phyloP scores from a whole-genome alignment of 345 rosid genomes.

The Ceriops decandra region DNA sequence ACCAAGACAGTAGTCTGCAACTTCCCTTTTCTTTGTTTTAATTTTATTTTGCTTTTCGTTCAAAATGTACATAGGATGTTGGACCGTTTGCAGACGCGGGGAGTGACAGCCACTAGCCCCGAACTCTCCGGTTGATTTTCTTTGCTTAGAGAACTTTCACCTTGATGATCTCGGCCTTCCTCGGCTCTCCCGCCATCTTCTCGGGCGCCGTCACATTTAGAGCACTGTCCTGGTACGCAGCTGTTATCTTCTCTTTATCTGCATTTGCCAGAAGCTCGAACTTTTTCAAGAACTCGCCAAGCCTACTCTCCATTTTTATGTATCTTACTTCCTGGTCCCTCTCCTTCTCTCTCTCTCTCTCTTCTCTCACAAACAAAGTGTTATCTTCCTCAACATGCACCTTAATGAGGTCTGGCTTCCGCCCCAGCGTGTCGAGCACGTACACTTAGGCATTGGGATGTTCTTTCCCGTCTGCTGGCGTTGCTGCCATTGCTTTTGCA shows the following conservation, averaged over 20 bases:
- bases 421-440: constrained; percentile 24
- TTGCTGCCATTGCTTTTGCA: constrained; percentile 13
- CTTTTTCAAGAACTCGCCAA: constrained; percentile 18
- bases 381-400: constrained; percentile 9
- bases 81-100: too few species aligned
- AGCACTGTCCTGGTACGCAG: constrained; percentile 15
- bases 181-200: constrained; percentile 14
- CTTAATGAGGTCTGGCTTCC: constrained; percentile 13
- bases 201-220: constrained; percentile 14
- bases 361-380: constrained; percentile 7
- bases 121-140: too few species aligned
- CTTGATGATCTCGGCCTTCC: constrained; percentile 9
- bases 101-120: too few species aligned
- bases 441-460: constrained; percentile 3
- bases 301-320: constrained; percentile 15
- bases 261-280: constrained; percentile 18
- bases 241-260: constrained; percentile 1
- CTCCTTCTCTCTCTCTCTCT: constrained; percentile 14
- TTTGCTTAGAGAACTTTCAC: neutral
- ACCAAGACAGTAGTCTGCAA: too few species aligned
- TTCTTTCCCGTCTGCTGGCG: constrained; percentile 22
- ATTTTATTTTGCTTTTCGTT: too few species aligned
- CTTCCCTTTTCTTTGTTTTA: too few species aligned
- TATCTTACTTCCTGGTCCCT: constrained; percentile 5
- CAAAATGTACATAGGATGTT: too few species aligned